Evolutionary conservation across 2,329 filamentous ascomycete species (phyloP).

Genomic region (Tolypocladium album): DNA sequence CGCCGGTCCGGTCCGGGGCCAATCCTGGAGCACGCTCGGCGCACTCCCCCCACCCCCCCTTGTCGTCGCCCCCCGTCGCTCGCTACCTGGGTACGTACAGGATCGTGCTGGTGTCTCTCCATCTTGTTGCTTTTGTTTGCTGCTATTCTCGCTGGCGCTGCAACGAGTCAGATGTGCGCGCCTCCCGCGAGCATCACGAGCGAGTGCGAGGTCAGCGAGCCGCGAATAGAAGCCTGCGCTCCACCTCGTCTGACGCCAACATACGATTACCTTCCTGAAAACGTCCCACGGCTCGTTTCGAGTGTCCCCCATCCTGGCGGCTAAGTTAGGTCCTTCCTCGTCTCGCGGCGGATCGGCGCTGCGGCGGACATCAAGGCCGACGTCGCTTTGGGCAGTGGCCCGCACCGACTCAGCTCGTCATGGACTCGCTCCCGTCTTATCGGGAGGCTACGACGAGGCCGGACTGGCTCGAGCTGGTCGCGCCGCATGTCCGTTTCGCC

Average conservation of each 20-base stretch:
- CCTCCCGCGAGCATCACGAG: not conserved
- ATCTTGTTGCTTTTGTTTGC: not conserved
- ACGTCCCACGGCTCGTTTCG: not conserved
- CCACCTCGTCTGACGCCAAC: not conserved
- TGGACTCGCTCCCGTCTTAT: conserved; percentile 39
- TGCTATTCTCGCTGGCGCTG: not conserved
- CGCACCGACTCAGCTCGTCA: conserved; percentile 1
- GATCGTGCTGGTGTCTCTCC: not conserved
- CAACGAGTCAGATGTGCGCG: not conserved
- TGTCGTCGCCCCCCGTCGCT: not conserved
- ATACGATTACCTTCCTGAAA: not conserved
- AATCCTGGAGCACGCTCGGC: not conserved
- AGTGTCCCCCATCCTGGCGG: not conserved
- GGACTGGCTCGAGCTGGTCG: conserved; percentile 40
- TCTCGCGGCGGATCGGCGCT: not conserved
- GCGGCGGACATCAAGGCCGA: not conserved
- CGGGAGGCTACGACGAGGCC: conserved; percentile 32
- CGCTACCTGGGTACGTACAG: not conserved
- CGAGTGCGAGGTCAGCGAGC: not conserved
- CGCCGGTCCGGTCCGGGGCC: not conserved
- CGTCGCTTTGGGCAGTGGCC: not conserved
- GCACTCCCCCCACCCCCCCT: not conserved
- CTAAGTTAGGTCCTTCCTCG: not conserved
- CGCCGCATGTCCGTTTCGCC: conserved; percentile 27
- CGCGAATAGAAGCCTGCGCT: not conserved